Evolutionary conservation across 257 asterid species (phyloP).

Genomic region (Gentiana macrophylla): DNA sequence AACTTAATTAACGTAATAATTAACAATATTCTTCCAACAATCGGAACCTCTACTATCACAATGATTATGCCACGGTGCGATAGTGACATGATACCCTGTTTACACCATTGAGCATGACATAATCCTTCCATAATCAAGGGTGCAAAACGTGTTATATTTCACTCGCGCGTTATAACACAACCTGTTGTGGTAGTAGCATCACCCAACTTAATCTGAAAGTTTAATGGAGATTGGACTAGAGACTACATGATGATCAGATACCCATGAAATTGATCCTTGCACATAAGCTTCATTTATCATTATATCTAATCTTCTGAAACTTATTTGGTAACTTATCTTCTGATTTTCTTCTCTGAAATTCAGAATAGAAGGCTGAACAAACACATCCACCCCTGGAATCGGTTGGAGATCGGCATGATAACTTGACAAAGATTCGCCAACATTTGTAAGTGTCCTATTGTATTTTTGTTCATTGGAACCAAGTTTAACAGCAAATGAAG

Average conservation of each 20-base stretch:
- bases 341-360: not conserved
- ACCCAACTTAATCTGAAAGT: not conserved
- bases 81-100: no score
- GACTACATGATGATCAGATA: not conserved
- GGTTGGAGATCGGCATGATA: not conserved
- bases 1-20: no score
- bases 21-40: no score
- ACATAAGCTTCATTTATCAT: not conserved
- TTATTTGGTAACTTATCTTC: not conserved
- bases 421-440: not conserved
- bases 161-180: no score
- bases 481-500: conserved; percentile 3
- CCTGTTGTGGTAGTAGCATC: no score
- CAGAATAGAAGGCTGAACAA: not conserved
- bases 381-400: not conserved
- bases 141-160: no score
- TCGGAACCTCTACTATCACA: no score
- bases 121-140: no score
- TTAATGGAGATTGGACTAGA: conserved; percentile 1
- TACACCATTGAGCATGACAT: no score
- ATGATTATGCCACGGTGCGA: no score
- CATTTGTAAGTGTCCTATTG: conserved; percentile 1
- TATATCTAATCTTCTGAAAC: not conserved
- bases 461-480: not conserved
- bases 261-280: conserved; percentile 3